These are phyloP conservation scores for Fusarium caatingaense DNA, from an alignment of 2,329 filamentous ascomycete species.

Conservation along the genomic window DNA sequence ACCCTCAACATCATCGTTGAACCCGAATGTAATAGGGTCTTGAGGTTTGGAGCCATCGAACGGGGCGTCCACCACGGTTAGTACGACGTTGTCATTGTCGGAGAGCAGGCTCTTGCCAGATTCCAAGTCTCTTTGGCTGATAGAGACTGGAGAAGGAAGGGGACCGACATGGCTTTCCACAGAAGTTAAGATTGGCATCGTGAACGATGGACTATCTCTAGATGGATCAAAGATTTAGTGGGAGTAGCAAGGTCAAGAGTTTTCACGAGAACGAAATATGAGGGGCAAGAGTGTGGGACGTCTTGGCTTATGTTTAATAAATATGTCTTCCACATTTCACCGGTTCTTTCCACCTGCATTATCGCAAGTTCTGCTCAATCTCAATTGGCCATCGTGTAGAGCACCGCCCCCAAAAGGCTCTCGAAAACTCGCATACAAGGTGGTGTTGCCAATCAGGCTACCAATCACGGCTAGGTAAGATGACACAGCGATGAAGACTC, in stretches of 20 bases:
- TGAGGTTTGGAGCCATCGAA: background rate
- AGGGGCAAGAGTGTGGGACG: too few relatives aligned
- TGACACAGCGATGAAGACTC: background rate
- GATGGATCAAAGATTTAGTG: too few relatives aligned
- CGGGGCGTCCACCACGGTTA: fast-evolving
- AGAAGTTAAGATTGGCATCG: background rate
- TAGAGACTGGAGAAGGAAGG: background rate
- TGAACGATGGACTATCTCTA: background rate
- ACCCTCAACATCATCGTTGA: background rate
- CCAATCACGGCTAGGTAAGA: background rate
- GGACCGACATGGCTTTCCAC: background rate
- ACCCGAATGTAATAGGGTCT: fast-evolving
- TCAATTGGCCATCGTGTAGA: background rate
- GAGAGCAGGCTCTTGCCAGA: background rate
- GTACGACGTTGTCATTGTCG: background rate
- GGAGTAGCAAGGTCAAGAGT: too few relatives aligned
- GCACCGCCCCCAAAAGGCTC: background rate
- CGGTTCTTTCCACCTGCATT: too few relatives aligned
- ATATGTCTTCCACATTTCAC: too few relatives aligned
- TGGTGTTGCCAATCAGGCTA: background rate
- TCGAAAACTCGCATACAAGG: background rate
- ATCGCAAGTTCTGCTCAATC: background rate
- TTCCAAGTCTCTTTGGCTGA: background rate
- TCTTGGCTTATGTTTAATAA: too few relatives aligned
- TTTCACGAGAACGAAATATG: too few relatives aligned